Conservation (phyloP, 139 green algal species). For the Tetraselmis striata region DNA sequence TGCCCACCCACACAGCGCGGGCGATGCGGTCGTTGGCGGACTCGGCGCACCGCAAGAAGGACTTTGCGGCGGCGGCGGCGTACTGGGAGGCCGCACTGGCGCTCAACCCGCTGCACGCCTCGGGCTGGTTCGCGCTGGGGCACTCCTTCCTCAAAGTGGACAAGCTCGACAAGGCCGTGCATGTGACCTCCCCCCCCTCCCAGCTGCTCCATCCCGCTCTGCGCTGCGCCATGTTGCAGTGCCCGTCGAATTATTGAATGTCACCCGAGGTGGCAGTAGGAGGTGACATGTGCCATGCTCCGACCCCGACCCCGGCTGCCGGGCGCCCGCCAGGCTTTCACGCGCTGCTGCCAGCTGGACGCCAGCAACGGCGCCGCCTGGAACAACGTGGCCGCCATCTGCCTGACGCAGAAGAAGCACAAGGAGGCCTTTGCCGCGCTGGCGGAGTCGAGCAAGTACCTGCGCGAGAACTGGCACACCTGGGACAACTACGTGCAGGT, state of each 20-base stretch:
- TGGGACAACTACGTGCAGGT: slow-evolving; percentile 85
- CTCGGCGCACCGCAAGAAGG: slow-evolving; percentile 26
- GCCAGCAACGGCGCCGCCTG: slow-evolving; percentile 83
- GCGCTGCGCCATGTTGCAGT: no score
- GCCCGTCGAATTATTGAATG: no score
- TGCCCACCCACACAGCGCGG: slow-evolving; percentile 24
- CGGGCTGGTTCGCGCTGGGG: slow-evolving; percentile 86
- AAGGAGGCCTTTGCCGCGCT: slow-evolving; percentile 33
- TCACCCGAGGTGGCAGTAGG: no score
- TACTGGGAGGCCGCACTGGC: slow-evolving; percentile 72
- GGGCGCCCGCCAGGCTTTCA: slow-evolving; percentile 76
- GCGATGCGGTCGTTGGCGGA: slow-evolving; percentile 68
- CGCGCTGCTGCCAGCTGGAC: slow-evolving; percentile 63
- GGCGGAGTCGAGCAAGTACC: slow-evolving; percentile 60
- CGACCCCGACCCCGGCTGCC: no score
- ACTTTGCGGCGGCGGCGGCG: slow-evolving; percentile 42
- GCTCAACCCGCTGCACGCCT: slow-evolving; percentile 75
- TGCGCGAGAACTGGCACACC: slow-evolving; percentile 76
- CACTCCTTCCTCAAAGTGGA: slow-evolving; percentile 63
- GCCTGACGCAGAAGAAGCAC: slow-evolving; percentile 45
- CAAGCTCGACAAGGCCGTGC: slow-evolving; percentile 28
- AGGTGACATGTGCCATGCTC: no score
- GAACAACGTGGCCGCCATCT: slow-evolving; percentile 91
- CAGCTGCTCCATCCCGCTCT: no score
- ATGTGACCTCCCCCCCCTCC: slow-evolving; percentile 17